Base-by-base conservation (phyloP, 2,329 filamentous ascomycete species). In the Lojkania enalia region DNA sequence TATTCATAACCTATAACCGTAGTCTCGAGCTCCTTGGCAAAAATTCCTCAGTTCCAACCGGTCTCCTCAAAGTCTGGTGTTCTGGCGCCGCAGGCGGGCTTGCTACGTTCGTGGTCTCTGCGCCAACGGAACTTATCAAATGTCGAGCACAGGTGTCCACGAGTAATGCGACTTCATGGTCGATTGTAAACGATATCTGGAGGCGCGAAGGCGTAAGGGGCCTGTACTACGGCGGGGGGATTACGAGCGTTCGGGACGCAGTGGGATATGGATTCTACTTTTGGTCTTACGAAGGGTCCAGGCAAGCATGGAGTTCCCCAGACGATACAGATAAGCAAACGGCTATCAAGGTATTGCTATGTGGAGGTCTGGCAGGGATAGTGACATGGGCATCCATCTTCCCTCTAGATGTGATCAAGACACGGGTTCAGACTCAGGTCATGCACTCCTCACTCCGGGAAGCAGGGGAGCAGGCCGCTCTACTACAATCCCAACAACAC, bases 261-360 rank as follows among this genome's bases (percentile, higher is more conserved):
- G 81, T 96, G 43, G 92, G 92, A n/a, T 97, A 96, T 71, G 92
- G 91, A 0, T 96, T 96, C 69, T 97, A 96, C 13, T 97, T 97
- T 69, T 95, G 88, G 87, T 86, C 87, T 1, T 97, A 96, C 63
- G 88, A 95, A 69, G 74, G 91, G 46, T 82, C 78, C 52, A 89
- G 86, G 51, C 78, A 81, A 25, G 73, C 76, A 42, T 75, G 84
- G 68, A 73, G 74, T 14, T 71, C 71, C 4, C 58, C 65, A 13
- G 48, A 62, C 2, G 74, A 79, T 44, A 72, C 70, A 11, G 69
- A 78, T 15, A 62, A 77, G 71, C 61, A 76, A 39, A 68, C 73
- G 40, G 80, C 84, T 1, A 71, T 80, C 25, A 86, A 84, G 55
- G 80, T 88, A 14, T 72, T 97, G 4, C 69, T 96, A 1, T 95